Conservation (phyloP, 805 yeast species). For the Cyberlindnera saturnus region DNA sequence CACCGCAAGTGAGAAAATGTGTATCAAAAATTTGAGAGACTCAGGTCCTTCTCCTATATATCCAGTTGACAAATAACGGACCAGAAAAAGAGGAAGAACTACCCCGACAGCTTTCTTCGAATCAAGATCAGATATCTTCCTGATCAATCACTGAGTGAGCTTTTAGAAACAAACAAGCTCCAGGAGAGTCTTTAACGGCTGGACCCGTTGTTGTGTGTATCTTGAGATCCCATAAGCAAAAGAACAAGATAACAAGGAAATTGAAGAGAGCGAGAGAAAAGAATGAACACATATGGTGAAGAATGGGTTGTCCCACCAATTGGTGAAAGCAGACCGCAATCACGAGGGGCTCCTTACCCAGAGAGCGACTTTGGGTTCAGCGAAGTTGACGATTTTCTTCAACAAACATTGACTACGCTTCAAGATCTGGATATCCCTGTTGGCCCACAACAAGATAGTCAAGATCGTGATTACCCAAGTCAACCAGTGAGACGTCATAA, state of each 20-base stretch:
- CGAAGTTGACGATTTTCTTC: conserved; percentile 42
- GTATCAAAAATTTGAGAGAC: no score
- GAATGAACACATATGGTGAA: conserved; percentile 10
- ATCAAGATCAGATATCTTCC: no score
- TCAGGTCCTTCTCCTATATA: background rate
- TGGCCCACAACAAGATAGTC: conserved; percentile 12
- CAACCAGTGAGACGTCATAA: conserved; percentile 34
- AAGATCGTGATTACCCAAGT: conserved; percentile 1
- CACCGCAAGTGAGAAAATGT: no score
- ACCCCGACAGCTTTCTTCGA: no score
- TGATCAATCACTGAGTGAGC: no score
- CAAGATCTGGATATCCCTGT: conserved; percentile 62
- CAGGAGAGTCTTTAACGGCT: no score
- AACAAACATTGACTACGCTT: conserved; percentile 47
- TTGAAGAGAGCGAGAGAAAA: background rate
- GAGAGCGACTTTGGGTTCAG: conserved; percentile 14
- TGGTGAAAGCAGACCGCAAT: background rate
- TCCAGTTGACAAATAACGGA: background rate
- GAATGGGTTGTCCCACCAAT: conserved; percentile 4
- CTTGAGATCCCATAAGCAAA: no score
- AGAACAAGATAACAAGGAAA: background rate
- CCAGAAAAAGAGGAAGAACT: no score
- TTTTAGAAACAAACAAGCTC: no score
- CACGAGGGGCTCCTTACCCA: background rate
- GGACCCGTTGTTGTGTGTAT: background rate